Percentiles rank a stretch among this genome's conserved stretches.
These are phyloP conservation scores for Rhizophora mangle DNA, from an alignment of 345 rosid species.

Conservation along the genomic window DNA sequence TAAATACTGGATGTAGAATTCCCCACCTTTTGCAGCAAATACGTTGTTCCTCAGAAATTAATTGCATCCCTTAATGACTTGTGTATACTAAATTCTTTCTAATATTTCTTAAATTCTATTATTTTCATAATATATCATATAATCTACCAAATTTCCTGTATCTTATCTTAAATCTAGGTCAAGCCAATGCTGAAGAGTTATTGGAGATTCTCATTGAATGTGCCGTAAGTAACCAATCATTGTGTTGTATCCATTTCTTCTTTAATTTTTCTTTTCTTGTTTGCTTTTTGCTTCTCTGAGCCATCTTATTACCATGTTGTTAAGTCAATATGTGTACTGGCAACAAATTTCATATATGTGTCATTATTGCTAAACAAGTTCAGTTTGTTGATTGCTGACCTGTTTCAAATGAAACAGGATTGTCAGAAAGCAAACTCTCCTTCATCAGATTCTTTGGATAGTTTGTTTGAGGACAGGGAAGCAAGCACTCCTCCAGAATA, in stretches of 20 bases:
- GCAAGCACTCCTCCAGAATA: conserved; percentile 23
- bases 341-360: too few relatives aligned
- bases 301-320: too few relatives aligned
- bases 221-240: conserved; percentile 38
- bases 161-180: conserved; percentile 51
- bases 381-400: conserved; percentile 7
- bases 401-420: conserved; percentile 33
- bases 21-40: too few relatives aligned
- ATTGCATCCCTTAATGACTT: too few relatives aligned
- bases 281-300: not conserved
- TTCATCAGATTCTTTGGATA: conserved; percentile 36
- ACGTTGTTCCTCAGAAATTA: too few relatives aligned
- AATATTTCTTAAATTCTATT: not conserved
- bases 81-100: too few relatives aligned
- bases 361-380: not conserved
- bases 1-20: too few relatives aligned
- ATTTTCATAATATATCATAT: conserved; percentile 9
- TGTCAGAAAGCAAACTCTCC: conserved; percentile 27
- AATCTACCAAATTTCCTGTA: conserved; percentile 5
- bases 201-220: conserved; percentile 59
- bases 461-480: conserved; percentile 42
- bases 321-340: too few relatives aligned
- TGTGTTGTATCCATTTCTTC: not conserved
- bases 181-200: conserved; percentile 58
- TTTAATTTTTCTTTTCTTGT: not conserved